Conservation (phyloP, 805 yeast genomes). For the Ogataea allantospora region DNA sequence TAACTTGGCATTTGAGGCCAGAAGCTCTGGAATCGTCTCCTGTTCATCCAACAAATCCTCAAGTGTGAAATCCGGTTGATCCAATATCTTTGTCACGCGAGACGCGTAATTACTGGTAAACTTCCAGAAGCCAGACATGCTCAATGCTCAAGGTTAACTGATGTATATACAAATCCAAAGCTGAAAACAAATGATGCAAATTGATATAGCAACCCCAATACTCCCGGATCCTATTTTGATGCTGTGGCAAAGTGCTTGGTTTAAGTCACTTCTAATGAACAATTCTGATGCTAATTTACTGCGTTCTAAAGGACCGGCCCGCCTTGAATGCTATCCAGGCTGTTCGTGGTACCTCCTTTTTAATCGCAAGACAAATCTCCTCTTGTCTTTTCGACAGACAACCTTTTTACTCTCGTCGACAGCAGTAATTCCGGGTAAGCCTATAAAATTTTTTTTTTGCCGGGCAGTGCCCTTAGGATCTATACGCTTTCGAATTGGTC, state of each 20-base stretch:
- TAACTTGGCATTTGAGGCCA: constrained; percentile 70
- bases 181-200: constrained; percentile 7
- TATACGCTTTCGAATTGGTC: constrained; percentile 26
- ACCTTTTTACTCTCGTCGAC: constrained; percentile 15
- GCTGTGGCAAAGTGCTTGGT: background rate
- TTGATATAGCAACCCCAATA: constrained; percentile 7
- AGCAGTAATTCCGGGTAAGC: constrained; percentile 13
- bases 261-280: background rate
- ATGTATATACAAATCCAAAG: constrained; percentile 7
- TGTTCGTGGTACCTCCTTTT: constrained; percentile 10
- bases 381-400: constrained; percentile 14
- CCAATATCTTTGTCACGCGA: constrained; percentile 52
- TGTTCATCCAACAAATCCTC: constrained; percentile 72
- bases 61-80: constrained; percentile 44
- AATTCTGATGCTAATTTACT: background rate
- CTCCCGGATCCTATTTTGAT: background rate
- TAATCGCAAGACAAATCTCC: constrained; percentile 13
- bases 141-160: constrained; percentile 2
- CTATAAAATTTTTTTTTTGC: constrained; percentile 1
- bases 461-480: constrained; percentile 10
- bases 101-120: constrained; percentile 54
- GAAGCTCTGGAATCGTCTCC: constrained; percentile 68
- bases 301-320: constrained; percentile 9
- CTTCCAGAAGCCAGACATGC: constrained; percentile 39
- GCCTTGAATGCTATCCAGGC: constrained; percentile 14